Conservation (phyloP, 108 stramenopile genomes). For the Skeletonema costatum region DNA sequence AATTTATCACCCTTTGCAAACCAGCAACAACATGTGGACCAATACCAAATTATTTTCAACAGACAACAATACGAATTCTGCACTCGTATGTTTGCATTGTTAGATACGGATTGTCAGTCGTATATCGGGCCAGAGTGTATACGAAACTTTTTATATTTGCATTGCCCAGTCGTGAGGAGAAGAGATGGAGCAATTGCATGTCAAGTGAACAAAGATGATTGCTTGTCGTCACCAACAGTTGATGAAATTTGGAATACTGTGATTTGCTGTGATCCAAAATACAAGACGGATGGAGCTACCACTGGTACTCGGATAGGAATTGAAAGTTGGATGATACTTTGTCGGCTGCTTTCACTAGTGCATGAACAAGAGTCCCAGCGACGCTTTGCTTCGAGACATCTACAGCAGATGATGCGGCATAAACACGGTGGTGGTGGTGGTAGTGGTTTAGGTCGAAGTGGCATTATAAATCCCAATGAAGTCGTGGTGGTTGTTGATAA, state of each 20-base stretch:
- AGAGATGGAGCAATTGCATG: slow-evolving; percentile 72
- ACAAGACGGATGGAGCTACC: neutral
- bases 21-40: slow-evolving; percentile 7
- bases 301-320: slow-evolving; percentile 55
- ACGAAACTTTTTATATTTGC: slow-evolving; percentile 71
- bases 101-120: slow-evolving; percentile 80
- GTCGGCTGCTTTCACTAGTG: slow-evolving; percentile 83
- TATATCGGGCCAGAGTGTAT: slow-evolving; percentile 61
- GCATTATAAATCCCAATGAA: slow-evolving; percentile 35
- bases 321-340: slow-evolving; percentile 87
- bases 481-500: slow-evolving; percentile 86
- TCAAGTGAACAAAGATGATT: slow-evolving; percentile 6
- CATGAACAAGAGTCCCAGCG: slow-evolving; percentile 84
- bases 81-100: slow-evolving; percentile 68
- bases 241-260: slow-evolving; percentile 83
- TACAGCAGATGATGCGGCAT: slow-evolving; percentile 87
- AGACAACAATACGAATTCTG: slow-evolving; percentile 75
- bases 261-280: slow-evolving; percentile 46
- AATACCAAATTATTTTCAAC: slow-evolving; percentile 62
- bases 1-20: neutral
- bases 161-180: slow-evolving; percentile 82
- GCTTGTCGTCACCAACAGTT: slow-evolving; percentile 61
- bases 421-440: slow-evolving; percentile 64
- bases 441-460: slow-evolving; percentile 21
- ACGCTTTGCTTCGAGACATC: slow-evolving; percentile 81